phyloP scores from a whole-genome alignment of 2,329 filamentous ascomycete genomes.

The Drechslerella dactyloides region DNA sequence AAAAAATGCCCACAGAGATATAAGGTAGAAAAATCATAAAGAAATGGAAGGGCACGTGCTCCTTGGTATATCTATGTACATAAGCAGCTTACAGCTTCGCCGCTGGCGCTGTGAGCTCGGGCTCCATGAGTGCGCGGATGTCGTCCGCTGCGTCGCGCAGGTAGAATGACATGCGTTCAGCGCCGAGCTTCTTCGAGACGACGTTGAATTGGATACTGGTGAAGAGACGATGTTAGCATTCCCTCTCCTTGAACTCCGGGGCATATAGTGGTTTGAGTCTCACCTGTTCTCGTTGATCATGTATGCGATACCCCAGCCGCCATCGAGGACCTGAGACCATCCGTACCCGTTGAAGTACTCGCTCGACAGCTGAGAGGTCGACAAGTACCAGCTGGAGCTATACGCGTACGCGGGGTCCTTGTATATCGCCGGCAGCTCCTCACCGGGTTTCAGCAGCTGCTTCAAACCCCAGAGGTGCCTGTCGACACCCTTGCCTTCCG shows the following conservation, averaged over 20 bases:
- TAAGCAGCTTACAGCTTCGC: constrained; percentile 73
- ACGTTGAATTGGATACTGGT: constrained; percentile 94
- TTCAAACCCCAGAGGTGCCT: constrained; percentile 96
- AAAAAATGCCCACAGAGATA: constrained; percentile 27
- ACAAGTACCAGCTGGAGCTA: constrained; percentile 86
- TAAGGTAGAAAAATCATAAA: constrained; percentile 15
- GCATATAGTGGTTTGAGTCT: constrained; percentile 54
- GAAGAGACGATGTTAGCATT: constrained; percentile 52
- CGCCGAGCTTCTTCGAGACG: constrained; percentile 88
- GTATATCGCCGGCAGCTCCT: constrained; percentile 82
- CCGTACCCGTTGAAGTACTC: constrained; percentile 99
- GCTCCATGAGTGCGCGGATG: constrained; percentile 82
- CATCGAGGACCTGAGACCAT: constrained; percentile 96
- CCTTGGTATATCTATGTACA: constrained; percentile 21
- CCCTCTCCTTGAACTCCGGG: constrained; percentile 9
- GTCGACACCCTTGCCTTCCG: constrained; percentile 91
- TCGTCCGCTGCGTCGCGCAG: constrained; percentile 92
- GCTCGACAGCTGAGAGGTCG: constrained; percentile 84
- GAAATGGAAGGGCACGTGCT: not conserved
- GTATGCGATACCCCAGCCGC: constrained; percentile 95
- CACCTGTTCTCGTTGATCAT: constrained; percentile 99
- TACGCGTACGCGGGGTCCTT: constrained; percentile 85
- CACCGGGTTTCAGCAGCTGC: constrained; percentile 79
- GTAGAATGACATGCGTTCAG: constrained; percentile 92
- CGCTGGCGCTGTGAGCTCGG: constrained; percentile 79